phyloP scores from a whole-genome alignment of 176 grass and related monocot species.

The Triticum turgidum region DNA sequence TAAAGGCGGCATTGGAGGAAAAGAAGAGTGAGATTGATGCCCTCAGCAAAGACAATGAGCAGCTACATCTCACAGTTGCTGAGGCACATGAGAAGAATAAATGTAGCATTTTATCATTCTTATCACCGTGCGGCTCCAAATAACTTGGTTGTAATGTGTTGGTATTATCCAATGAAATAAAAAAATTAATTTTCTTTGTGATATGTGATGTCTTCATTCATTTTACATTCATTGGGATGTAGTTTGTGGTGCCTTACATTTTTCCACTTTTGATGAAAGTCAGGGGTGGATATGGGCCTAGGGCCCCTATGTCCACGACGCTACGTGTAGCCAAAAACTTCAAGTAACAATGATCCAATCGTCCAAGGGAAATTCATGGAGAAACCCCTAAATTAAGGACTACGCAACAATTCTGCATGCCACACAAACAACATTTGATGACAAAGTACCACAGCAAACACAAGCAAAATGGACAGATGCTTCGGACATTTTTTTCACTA shows the following conservation, averaged over 20 bases:
- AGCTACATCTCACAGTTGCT: constrained; percentile 20
- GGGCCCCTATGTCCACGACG: too few species aligned
- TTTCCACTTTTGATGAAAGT: not conserved
- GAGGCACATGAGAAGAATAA: constrained; percentile 20
- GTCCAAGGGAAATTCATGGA: too few species aligned
- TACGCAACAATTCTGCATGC: too few species aligned
- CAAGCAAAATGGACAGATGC: too few species aligned
- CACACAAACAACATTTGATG: too few species aligned
- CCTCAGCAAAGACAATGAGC: constrained; percentile 14
- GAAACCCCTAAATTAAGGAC: too few species aligned
- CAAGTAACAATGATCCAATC: too few species aligned
- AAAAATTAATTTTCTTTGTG: not conserved
- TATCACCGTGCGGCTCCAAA: not conserved
- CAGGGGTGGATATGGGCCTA: not conserved
- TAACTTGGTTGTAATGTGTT: not conserved
- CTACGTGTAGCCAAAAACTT: too few species aligned
- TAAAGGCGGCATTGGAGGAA: not conserved
- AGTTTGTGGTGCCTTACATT: not conserved
- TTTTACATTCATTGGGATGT: not conserved
- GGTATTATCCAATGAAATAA: not conserved
- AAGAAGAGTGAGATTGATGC: constrained; percentile 23
- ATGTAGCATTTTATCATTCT: not conserved
- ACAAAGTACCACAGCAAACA: too few species aligned
- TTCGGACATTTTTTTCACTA: too few species aligned
- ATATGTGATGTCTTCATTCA: not conserved